phyloP scores from a whole-genome alignment of 257 asterid genomes.

The Nicotiana benthamiana region DNA sequence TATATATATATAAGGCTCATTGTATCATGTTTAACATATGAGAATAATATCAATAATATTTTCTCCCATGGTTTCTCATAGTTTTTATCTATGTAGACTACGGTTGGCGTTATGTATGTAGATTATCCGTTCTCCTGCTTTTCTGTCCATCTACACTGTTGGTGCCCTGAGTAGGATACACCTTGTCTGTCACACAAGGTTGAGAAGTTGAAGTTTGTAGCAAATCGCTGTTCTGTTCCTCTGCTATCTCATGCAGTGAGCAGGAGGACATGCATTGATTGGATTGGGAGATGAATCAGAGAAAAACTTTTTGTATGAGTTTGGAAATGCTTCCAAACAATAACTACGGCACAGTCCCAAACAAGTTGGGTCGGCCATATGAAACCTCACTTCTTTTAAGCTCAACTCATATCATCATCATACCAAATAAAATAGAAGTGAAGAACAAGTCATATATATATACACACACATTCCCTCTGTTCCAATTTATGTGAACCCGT shows the following conservation, averaged over 20 bases:
- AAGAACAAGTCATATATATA: no score
- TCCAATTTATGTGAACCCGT: no score
- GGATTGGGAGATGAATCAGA: neutral
- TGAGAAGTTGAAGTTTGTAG: neutral
- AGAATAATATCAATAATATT: no score
- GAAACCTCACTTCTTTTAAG: no score
- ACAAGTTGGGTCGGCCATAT: no score
- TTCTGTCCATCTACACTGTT: neutral
- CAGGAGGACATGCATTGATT: neutral
- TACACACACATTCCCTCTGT: rapidly evolving
- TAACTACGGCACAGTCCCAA: no score
- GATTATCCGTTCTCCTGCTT: neutral
- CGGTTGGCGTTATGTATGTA: neutral
- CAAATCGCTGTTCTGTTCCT: neutral
- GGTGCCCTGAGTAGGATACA: neutral
- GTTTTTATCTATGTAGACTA: neutral
- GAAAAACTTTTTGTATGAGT: neutral
- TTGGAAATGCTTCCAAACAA: neutral
- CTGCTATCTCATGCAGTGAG: neutral
- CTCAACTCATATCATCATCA: no score
- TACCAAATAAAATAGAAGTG: no score
- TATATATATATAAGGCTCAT: no score
- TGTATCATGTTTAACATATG: no score
- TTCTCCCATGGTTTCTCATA: no score
- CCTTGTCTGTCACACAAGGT: neutral